Conservation (phyloP, 176 grass and related monocot species). For the Musa schizocarpa region DNA sequence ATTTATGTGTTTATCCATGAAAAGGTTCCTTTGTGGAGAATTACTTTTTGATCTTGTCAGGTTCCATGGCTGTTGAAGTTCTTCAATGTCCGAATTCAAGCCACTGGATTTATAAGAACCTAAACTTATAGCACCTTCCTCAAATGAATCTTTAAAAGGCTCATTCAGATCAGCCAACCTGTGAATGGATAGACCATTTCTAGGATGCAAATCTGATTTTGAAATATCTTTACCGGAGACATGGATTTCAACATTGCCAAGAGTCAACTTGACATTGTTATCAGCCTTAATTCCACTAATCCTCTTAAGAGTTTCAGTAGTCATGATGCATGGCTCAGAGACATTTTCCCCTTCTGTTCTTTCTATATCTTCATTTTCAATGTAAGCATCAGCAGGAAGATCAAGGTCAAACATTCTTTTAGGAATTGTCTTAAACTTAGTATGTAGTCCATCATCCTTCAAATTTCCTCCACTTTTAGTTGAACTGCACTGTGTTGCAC, state of each 20-base stretch:
- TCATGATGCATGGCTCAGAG: conserved; percentile 20
- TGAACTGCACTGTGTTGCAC: background rate
- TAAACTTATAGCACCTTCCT: conserved; percentile 22
- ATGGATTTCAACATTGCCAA: conserved; percentile 15
- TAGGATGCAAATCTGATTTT: conserved; percentile 26
- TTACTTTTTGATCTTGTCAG: conserved; percentile 12
- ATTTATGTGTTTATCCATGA: background rate
- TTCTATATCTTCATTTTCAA: conserved; percentile 37
- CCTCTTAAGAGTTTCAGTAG: conserved; percentile 40
- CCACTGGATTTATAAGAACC: conserved; percentile 16
- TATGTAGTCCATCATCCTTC: conserved; percentile 11
- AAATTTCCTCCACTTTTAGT: background rate
- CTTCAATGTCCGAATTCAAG: conserved; percentile 8
- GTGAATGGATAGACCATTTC: conserved; percentile 19
- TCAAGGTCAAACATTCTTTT: conserved; percentile 44
- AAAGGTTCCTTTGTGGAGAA: background rate
- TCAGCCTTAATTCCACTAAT: conserved; percentile 12
- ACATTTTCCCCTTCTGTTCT: background rate
- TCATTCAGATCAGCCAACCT: conserved; percentile 54
- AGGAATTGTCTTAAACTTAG: conserved; percentile 12
- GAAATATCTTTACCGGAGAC: conserved; percentile 23
- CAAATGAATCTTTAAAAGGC: conserved; percentile 30
- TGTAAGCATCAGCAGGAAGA: conserved; percentile 45
- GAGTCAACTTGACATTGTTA: conserved; percentile 32
- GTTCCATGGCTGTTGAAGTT: conserved; percentile 25